A percentile compares a stretch with the other conserved stretches of the same genome.
phyloP scores from a whole-genome alignment of 2,329 filamentous ascomycete species.

The Pseudogymnoascus sp. region DNA sequence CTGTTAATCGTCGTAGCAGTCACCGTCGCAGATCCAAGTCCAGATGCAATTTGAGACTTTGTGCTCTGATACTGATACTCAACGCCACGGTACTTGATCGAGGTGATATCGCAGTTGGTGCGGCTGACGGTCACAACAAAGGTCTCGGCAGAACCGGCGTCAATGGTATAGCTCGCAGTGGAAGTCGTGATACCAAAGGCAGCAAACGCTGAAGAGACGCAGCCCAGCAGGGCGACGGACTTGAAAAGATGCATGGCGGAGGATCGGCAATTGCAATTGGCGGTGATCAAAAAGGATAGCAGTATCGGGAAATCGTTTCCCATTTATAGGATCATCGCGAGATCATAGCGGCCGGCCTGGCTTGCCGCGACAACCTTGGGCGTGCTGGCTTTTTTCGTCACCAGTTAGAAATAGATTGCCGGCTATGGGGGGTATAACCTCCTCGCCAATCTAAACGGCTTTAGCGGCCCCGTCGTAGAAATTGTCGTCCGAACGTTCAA shows the following conservation, averaged over 20 bases:
- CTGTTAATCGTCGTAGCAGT: slow-evolving; percentile 22
- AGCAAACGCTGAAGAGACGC: slow-evolving; percentile 24
- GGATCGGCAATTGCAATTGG: neutral
- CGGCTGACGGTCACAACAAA: slow-evolving; percentile 43
- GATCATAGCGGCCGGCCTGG: neutral
- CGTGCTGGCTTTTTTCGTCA: neutral
- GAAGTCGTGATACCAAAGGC: slow-evolving; percentile 36
- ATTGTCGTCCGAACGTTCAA: neutral
- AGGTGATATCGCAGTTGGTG: slow-evolving; percentile 54
- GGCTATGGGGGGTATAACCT: neutral
- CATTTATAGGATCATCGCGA: neutral
- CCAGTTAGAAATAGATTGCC: slow-evolving; percentile 1
- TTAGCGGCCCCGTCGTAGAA: neutral
- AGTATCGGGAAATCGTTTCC: neutral
- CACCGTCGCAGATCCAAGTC: slow-evolving; percentile 50
- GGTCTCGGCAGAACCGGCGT: slow-evolving; percentile 40
- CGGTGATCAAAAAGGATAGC: neutral
- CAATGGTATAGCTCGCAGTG: slow-evolving; percentile 35
- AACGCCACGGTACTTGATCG: slow-evolving; percentile 49
- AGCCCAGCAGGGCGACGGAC: neutral
- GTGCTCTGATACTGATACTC: slow-evolving; percentile 47
- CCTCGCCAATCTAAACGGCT: slow-evolving; percentile 3
- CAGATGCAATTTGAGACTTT: slow-evolving; percentile 49
- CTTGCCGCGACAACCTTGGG: neutral
- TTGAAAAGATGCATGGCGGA: neutral